Percentiles rank a stretch among this genome's conserved stretches.
These are phyloP conservation scores for Tardiomyces digboiensis DNA, from an alignment of 1,139 yeast species.

Conservation along the genomic window DNA sequence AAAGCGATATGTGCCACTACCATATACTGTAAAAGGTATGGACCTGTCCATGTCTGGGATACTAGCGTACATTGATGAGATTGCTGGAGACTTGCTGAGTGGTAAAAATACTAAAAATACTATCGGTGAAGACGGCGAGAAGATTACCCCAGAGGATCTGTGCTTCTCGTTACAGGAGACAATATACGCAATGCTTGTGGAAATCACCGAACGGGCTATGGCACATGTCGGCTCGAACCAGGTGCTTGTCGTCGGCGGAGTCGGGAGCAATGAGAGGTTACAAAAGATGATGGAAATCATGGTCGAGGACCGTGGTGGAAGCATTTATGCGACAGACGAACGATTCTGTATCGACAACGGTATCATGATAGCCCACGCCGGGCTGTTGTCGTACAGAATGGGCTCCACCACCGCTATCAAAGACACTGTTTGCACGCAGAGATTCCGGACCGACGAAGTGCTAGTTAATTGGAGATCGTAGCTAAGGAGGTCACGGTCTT, in stretches of 20 bases:
- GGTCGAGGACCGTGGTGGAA: slow-evolving; percentile 86
- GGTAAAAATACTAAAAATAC: slow-evolving; percentile 43
- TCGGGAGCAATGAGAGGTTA: slow-evolving; percentile 83
- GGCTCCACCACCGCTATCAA: slow-evolving; percentile 52
- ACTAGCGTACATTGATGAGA: slow-evolving; percentile 67
- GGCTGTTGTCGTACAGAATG: slow-evolving; percentile 75
- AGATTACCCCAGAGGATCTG: slow-evolving; percentile 72
- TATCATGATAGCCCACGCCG: slow-evolving; percentile 99
- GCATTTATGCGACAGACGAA: slow-evolving; percentile 90
- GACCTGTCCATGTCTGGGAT: slow-evolving; percentile 96
- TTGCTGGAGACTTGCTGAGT: slow-evolving; percentile 64
- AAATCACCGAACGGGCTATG: slow-evolving; percentile 97
- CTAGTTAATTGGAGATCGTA: slow-evolving; percentile 76
- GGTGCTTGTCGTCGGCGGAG: slow-evolving; percentile 95
- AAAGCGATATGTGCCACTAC: slow-evolving; percentile 60
- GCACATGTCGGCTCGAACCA: slow-evolving; percentile 91
- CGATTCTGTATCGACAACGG: slow-evolving; percentile 96
- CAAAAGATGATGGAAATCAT: slow-evolving; percentile 95
- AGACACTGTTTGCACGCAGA: slow-evolving; percentile 84
- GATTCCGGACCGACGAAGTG: slow-evolving; percentile 92
- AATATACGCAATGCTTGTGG: slow-evolving; percentile 91
- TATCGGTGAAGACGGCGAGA: slow-evolving; percentile 34
- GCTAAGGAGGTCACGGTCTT: too few species aligned
- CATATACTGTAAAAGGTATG: slow-evolving; percentile 98
- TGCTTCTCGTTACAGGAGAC: slow-evolving; percentile 93